Conservation (phyloP, 495 filamentous ascomycete genomes). For the Staphylotrichum longicolle region DNA sequence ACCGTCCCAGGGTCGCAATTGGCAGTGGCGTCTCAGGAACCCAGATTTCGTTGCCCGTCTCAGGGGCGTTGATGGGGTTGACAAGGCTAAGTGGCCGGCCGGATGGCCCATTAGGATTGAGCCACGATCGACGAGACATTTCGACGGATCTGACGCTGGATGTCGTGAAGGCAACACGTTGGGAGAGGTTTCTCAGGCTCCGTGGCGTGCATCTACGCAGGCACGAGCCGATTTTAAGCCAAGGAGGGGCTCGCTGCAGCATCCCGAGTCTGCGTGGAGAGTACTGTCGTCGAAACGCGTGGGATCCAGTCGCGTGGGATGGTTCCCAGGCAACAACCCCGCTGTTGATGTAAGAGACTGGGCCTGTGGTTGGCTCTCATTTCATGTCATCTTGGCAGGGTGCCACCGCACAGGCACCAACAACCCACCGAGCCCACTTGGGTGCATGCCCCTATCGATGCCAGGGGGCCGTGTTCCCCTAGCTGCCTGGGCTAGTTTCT, state of each 20-base stretch:
- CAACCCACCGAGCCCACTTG: too few relatives aligned
- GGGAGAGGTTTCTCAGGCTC: background rate
- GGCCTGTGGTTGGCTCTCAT: too few relatives aligned
- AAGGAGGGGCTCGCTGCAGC: background rate
- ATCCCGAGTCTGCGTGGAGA: too few relatives aligned
- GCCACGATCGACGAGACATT: conserved; percentile 11
- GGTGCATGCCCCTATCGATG: too few relatives aligned
- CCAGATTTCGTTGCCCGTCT: conserved; percentile 6
- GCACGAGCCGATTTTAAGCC: background rate
- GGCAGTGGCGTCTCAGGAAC: conserved; percentile 16
- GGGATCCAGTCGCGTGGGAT: too few relatives aligned
- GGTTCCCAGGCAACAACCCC: too few relatives aligned
- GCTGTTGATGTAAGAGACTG: too few relatives aligned
- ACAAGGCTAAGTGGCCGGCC: conserved; percentile 7
- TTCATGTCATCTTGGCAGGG: too few relatives aligned
- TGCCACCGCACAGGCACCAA: too few relatives aligned
- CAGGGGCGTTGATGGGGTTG: conserved; percentile 13
- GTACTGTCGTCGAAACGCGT: too few relatives aligned
- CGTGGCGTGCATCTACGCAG: conserved; percentile 5
- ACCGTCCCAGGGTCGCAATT: background rate
- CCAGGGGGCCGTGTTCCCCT: too few relatives aligned
- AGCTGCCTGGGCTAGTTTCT: too few relatives aligned
- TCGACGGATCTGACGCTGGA: background rate
- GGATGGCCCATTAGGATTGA: conserved; percentile 9
- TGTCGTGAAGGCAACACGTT: conserved; percentile 1